These are phyloP conservation scores for Cladosporium sphaerospermum DNA, from an alignment of 2,329 filamentous ascomycete genomes.

Conservation along the genomic window DNA sequence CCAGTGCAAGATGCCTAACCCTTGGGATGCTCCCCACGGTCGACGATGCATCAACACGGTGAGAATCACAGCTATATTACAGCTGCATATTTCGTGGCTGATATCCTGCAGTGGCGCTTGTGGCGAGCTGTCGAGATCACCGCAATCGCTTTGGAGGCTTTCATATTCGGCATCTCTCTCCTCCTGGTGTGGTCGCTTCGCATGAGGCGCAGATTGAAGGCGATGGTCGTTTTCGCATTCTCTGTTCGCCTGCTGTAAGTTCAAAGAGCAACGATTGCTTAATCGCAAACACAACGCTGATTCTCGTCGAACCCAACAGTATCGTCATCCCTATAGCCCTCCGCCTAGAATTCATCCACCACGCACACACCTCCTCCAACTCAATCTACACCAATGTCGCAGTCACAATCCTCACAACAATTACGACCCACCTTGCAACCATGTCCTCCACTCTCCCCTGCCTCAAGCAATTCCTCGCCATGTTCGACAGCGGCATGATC, in stretches of 20 bases:
- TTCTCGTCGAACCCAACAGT: neutral
- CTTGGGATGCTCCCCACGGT: slow-evolving; percentile 17
- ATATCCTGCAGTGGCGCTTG: slow-evolving; percentile 11
- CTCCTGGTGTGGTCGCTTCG: slow-evolving; percentile 23
- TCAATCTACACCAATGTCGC: slow-evolving; percentile 14
- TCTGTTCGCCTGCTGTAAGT: slow-evolving; percentile 20
- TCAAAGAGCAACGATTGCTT: neutral
- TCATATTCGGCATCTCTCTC: slow-evolving; percentile 18
- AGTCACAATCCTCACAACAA: slow-evolving; percentile 18
- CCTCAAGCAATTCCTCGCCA: slow-evolving; percentile 25
- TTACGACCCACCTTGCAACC: slow-evolving; percentile 23
- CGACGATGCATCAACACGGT: slow-evolving; percentile 15
- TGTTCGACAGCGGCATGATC: slow-evolving; percentile 15
- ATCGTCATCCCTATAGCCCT: slow-evolving; percentile 3
- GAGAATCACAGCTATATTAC: neutral
- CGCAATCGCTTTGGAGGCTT: slow-evolving; percentile 18
- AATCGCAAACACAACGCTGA: neutral
- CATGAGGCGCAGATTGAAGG: slow-evolving; percentile 21
- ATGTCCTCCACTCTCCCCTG: slow-evolving; percentile 26
- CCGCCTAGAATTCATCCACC: slow-evolving; percentile 4
- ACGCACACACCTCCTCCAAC: neutral
- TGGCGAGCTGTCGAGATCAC: slow-evolving; percentile 17
- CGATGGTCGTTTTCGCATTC: slow-evolving; percentile 20
- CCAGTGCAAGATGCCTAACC: slow-evolving; percentile 19
- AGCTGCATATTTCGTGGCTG: neutral